phyloP scores from a whole-genome alignment of 441 rosid species.

The Geranium incanum region DNA sequence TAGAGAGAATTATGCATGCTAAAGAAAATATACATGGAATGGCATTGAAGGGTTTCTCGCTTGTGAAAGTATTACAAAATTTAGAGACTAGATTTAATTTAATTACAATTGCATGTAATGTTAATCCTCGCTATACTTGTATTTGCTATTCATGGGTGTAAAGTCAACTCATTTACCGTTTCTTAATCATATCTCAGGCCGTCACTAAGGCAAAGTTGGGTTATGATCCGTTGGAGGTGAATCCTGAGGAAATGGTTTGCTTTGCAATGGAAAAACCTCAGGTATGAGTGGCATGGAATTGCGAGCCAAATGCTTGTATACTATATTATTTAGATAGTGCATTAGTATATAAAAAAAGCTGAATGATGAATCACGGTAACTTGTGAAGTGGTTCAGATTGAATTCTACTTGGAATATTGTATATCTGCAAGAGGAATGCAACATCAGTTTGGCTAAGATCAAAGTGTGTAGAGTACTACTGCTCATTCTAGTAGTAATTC shows the following conservation, averaged over 20 bases:
- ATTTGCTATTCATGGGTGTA: neutral
- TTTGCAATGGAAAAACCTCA: constrained; percentile 94
- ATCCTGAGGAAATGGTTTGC: constrained; percentile 98
- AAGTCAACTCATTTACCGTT: constrained; percentile 16
- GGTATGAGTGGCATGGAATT: constrained; percentile 40
- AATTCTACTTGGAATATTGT: neutral
- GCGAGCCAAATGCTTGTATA: constrained; percentile 18
- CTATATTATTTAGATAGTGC: constrained; percentile 15
- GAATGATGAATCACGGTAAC: neutral
- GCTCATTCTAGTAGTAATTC: constrained; percentile 7
- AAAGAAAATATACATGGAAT: neutral
- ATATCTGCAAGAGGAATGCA: constrained; percentile 9
- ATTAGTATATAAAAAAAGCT: neutral
- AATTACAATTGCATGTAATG: constrained; percentile 16
- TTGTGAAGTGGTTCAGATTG: constrained; percentile 8
- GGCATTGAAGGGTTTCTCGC: neutral
- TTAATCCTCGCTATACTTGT: constrained; percentile 11
- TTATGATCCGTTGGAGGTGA: constrained; percentile 94
- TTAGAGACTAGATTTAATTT: constrained; percentile 10
- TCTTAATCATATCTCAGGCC: constrained; percentile 51
- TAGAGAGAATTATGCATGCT: neutral
- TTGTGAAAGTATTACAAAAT: neutral
- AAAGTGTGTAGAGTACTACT: neutral
- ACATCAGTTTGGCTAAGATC: constrained; percentile 5
- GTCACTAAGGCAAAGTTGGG: constrained; percentile 97